A percentile compares a stretch with the other conserved stretches of the same genome.
Evolutionary conservation across 2,329 filamentous ascomycete species (phyloP).

Genomic region (Tolypocladium album): DNA sequence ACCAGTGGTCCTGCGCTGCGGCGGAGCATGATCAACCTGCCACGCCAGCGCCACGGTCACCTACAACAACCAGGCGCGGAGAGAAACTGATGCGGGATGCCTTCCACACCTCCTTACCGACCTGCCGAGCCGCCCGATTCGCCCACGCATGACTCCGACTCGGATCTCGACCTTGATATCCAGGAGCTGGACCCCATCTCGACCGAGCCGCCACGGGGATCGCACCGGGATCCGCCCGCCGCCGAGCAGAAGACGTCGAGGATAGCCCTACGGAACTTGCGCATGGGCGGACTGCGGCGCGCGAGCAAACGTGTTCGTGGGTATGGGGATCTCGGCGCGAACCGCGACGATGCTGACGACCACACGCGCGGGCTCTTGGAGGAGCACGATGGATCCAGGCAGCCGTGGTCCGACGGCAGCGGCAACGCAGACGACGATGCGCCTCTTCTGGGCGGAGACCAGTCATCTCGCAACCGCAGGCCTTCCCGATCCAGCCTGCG

Average conservation of each 20-base stretch:
- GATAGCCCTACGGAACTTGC: constrained; percentile 63
- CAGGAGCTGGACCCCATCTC: constrained; percentile 64
- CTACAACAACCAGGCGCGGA: constrained; percentile 5
- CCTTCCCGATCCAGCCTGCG: constrained; percentile 41
- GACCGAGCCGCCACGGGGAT: constrained; percentile 20
- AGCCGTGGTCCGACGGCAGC: constrained; percentile 50
- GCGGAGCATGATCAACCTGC: constrained; percentile 11
- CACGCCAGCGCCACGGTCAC: constrained; percentile 5
- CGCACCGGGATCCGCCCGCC: constrained; percentile 15
- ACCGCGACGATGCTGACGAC: constrained; percentile 47
- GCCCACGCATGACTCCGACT: constrained; percentile 60
- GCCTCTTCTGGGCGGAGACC: constrained; percentile 50
- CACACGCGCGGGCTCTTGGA: constrained; percentile 59
- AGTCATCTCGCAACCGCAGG: constrained; percentile 13
- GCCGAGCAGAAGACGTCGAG: constrained; percentile 36
- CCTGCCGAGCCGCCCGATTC: constrained; percentile 54
- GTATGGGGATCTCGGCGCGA: constrained; percentile 50
- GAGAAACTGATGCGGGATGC: constrained; percentile 36
- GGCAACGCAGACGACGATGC: constrained; percentile 56
- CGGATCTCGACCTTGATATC: constrained; percentile 62
- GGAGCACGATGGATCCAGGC: constrained; percentile 43
- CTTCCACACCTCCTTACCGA: constrained; percentile 40
- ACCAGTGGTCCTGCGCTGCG: background rate
- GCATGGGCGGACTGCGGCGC: constrained; percentile 53
- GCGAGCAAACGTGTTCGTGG: constrained; percentile 41